phyloP scores from a whole-genome alignment of 805 yeast genomes.

The Cephaloascus albidus region DNA sequence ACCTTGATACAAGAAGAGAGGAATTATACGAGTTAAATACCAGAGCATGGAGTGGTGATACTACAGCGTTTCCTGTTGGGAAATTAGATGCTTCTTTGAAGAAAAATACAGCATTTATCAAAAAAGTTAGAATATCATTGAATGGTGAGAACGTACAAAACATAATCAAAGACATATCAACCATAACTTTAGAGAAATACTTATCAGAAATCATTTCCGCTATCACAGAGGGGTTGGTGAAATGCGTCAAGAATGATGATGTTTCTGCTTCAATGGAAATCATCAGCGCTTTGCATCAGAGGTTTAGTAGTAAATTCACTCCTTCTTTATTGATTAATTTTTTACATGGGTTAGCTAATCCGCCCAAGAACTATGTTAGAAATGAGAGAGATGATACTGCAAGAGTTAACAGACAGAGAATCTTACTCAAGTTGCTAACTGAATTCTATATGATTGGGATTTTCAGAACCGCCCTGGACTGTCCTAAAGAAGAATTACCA shows the following conservation, averaged over 20 bases:
- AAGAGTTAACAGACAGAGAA: constrained; percentile 31
- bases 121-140: constrained; percentile 51
- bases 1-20: constrained; percentile 8
- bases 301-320: constrained; percentile 51
- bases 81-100: constrained; percentile 70
- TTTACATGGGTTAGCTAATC: constrained; percentile 27
- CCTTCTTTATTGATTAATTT: constrained; percentile 33
- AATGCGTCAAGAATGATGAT: constrained; percentile 46
- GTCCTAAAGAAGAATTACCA: constrained; percentile 33
- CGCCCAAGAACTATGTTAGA: constrained; percentile 11
- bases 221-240: constrained; percentile 50
- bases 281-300: constrained; percentile 65
- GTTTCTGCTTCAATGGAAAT: constrained; percentile 56
- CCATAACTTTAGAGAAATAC: constrained; percentile 65
- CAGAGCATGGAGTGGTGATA: constrained; percentile 47
- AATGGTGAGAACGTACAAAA: constrained; percentile 36
- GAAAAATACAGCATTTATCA: constrained; percentile 73
- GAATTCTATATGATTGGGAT: constrained; percentile 55
- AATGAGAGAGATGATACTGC: constrained; percentile 34
- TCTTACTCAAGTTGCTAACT: constrained; percentile 38
- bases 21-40: constrained; percentile 29
- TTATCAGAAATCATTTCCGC: constrained; percentile 60
- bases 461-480: constrained; percentile 34
- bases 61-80: constrained; percentile 13
- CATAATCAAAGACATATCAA: constrained; percentile 50